Evolutionary conservation across 1,284 basidiomycete genomes (phyloP).

Genomic region (Ceratobasidium sp.): DNA sequence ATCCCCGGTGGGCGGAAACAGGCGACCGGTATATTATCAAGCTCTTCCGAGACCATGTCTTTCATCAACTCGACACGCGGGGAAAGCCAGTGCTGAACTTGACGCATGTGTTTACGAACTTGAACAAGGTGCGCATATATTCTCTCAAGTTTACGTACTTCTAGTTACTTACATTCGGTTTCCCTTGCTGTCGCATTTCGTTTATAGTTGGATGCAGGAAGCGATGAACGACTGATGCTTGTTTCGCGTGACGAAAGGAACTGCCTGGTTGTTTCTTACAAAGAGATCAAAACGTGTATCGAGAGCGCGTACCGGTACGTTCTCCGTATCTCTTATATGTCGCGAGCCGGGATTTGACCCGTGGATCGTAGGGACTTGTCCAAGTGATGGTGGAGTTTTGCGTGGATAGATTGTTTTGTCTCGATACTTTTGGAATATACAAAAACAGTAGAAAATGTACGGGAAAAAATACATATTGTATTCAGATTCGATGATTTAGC

Average conservation of each 20-base stretch:
- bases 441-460: constrained; percentile 41
- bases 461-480: neutral
- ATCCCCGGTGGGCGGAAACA: constrained; percentile 97
- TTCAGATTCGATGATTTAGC: too few species aligned
- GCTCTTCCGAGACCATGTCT: constrained; percentile 98
- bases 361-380: constrained; percentile 19
- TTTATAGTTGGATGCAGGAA: constrained; percentile 86
- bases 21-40: constrained; percentile 98
- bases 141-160: too few species aligned
- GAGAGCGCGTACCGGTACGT: constrained; percentile 79
- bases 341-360: neutral
- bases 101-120: constrained; percentile 87
- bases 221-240: constrained; percentile 95
- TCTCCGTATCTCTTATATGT: neutral
- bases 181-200: too few species aligned
- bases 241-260: constrained; percentile 95
- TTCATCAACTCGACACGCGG: constrained; percentile 94
- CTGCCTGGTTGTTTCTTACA: constrained; percentile 95
- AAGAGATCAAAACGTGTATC: constrained; percentile 89
- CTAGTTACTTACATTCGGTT: too few species aligned
- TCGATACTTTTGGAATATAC: constrained; percentile 41
- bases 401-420: neutral
- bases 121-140: constrained; percentile 79
- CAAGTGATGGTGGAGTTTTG: neutral
- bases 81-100: constrained; percentile 92